A percentile compares a stretch with the other conserved stretches of the same genome.
phyloP scores from a whole-genome alignment of 2,329 filamentous ascomycete species.

The Hypoxylon sp. region DNA sequence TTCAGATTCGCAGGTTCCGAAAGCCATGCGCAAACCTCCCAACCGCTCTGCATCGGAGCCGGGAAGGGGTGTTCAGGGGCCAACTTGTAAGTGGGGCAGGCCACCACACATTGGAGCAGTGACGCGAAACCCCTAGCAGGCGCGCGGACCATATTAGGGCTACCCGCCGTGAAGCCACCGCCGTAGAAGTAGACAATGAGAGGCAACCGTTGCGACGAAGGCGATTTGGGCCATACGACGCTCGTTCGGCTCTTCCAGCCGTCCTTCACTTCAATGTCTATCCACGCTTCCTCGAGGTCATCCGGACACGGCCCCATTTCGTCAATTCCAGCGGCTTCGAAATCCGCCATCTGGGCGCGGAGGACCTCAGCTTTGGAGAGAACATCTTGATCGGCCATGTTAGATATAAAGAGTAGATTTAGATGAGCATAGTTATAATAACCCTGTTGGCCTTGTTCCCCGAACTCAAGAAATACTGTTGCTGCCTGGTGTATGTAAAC shows the following conservation, averaged over 20 bases:
- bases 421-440: not conserved
- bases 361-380: not conserved
- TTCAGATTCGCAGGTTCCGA: conserved; percentile 1
- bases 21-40: conserved; percentile 9
- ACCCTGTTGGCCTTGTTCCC: not conserved
- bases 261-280: conserved; percentile 2
- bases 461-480: not conserved
- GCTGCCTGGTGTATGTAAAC: not conserved
- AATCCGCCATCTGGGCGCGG: not conserved
- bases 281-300: conserved; percentile 4
- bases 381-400: not conserved
- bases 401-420: not conserved
- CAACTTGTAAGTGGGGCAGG: not conserved
- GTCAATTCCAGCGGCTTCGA: not conserved
- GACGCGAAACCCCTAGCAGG: conserved; percentile 3
- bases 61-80: conserved; percentile 3
- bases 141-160: not conserved
- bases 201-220: not conserved
- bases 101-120: conserved; percentile 1
- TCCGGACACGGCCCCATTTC: not conserved
- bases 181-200: conserved; percentile 7
- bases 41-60: not conserved
- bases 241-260: not conserved
- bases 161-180: not conserved
- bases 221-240: conserved; percentile 1